Percentiles rank a stretch among this genome's conserved stretches.
These are phyloP conservation scores for Saprolegnia diclina DNA, from an alignment of 352 stramenopile species.

Conservation along the genomic window DNA sequence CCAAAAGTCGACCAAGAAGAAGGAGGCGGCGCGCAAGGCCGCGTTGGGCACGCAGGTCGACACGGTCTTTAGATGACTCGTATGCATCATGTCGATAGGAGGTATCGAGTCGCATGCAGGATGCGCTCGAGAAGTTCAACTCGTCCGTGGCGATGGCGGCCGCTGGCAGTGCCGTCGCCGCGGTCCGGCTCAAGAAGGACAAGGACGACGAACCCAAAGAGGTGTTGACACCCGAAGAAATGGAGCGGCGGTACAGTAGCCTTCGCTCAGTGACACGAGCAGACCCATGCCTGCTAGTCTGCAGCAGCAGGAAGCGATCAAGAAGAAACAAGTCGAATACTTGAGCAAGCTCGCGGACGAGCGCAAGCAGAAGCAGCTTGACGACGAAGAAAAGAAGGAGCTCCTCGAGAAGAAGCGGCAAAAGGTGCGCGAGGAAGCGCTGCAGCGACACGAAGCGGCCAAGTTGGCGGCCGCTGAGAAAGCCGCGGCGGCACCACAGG, in stretches of 20 bases:
- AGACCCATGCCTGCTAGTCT: neutral
- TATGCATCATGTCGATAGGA: neutral
- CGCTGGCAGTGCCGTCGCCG: conserved; percentile 23
- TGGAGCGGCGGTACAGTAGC: conserved; percentile 30
- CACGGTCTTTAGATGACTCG: neutral
- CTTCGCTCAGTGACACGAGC: too few relatives aligned
- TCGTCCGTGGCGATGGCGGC: neutral
- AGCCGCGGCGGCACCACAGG: conserved; percentile 31
- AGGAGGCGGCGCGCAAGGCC: conserved; percentile 50
- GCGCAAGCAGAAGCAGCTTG: conserved; percentile 57
- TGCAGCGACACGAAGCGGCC: conserved; percentile 51
- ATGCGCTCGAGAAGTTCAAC: conserved; percentile 25
- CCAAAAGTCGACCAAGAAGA: conserved; percentile 43
- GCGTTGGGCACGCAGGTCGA: conserved; percentile 47
- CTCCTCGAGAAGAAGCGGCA: conserved; percentile 49
- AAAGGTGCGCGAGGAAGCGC: conserved; percentile 49
- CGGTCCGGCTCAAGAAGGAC: conserved; percentile 26
- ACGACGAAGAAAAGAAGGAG: conserved; percentile 55
- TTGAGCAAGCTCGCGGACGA: conserved; percentile 52
- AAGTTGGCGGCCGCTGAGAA: neutral
- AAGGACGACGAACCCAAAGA: conserved; percentile 18
- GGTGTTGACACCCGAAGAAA: conserved; percentile 8
- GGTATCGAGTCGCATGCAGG: conserved; percentile 30
- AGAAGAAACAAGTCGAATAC: conserved; percentile 68
- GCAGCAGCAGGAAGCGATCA: conserved; percentile 30